Conservation (phyloP, 2,329 filamentous ascomycete genomes). For the Shiraia bambusicola region DNA sequence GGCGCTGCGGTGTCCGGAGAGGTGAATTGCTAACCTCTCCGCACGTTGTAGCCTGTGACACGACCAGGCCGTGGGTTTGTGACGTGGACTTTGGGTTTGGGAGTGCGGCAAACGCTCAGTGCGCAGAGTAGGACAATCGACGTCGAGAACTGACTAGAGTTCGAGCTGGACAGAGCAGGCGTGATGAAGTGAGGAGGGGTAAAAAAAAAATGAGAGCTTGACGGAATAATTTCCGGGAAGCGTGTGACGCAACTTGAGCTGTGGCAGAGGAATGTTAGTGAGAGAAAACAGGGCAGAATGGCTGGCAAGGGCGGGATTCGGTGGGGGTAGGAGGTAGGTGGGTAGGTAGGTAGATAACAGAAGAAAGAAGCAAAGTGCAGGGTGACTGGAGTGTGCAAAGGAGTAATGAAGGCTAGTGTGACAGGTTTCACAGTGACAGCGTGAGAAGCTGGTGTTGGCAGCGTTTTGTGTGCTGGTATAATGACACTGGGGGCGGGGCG, state of each 20-base stretch:
- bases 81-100: not conserved
- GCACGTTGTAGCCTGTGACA: conserved; percentile 33
- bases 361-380: too few species aligned
- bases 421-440: not conserved
- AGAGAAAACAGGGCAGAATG: not conserved
- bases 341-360: too few species aligned
- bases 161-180: conserved; percentile 3
- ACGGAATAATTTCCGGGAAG: conserved; percentile 11
- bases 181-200: conserved; percentile 6
- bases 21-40: conserved; percentile 44
- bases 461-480: not conserved
- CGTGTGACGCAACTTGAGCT: conserved; percentile 10
- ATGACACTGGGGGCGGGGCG: not conserved
- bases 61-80: conserved; percentile 20
- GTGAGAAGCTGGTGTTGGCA: not conserved
- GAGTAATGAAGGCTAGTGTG: not conserved
- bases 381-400: too few species aligned
- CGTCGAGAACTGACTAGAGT: conserved; percentile 6
- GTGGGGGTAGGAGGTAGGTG: not conserved
- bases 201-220: conserved; percentile 8
- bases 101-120: not conserved
- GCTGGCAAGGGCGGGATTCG: not conserved
- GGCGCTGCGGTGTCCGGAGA: conserved; percentile 43
- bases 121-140: not conserved
- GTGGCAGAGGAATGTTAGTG: conserved; percentile 18